phyloP scores from a whole-genome alignment of 352 stramenopile genomes.

The Lagenidium giganteum region DNA sequence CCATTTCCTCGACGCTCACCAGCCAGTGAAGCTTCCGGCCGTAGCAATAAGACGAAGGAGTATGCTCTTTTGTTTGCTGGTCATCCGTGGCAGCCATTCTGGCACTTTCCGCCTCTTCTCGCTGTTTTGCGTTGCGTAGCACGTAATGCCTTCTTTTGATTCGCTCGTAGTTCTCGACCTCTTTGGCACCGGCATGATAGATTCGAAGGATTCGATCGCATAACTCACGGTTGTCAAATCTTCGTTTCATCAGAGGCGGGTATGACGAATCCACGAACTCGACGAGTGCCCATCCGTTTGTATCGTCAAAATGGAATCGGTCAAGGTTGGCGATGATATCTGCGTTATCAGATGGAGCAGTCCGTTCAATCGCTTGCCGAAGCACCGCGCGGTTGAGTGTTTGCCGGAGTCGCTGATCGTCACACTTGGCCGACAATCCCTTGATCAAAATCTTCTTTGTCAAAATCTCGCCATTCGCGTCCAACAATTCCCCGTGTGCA shows the following conservation, averaged over 20 bases:
- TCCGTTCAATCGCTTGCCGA: slow-evolving; percentile 1
- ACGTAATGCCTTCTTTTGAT: slow-evolving; percentile 44
- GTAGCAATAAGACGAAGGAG: slow-evolving; percentile 42
- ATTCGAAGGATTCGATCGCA: slow-evolving; percentile 42
- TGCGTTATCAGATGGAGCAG: slow-evolving; percentile 1
- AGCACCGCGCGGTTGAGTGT: slow-evolving; percentile 4
- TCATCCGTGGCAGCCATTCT: no score
- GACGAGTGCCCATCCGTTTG: slow-evolving; percentile 66
- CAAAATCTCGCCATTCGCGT: slow-evolving; percentile 38
- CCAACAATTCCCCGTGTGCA: slow-evolving; percentile 39
- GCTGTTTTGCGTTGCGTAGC: slow-evolving; percentile 26
- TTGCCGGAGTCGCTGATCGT: slow-evolving; percentile 27
- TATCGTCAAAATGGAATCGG: slow-evolving; percentile 71
- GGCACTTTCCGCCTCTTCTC: no score
- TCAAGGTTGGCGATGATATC: slow-evolving; percentile 42
- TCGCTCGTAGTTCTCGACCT: slow-evolving; percentile 63
- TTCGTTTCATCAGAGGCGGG: slow-evolving; percentile 38
- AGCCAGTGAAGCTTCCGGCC: slow-evolving; percentile 76
- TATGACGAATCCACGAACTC: slow-evolving; percentile 50
- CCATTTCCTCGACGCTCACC: slow-evolving; percentile 45
- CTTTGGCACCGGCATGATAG: slow-evolving; percentile 41
- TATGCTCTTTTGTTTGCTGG: no score
- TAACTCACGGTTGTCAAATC: slow-evolving; percentile 57
- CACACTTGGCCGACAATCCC: slow-evolving; percentile 47
- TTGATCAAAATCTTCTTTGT: slow-evolving; percentile 71